phyloP scores from a whole-genome alignment of 1,284 basidiomycete species.

The Earliella scabrosa region DNA sequence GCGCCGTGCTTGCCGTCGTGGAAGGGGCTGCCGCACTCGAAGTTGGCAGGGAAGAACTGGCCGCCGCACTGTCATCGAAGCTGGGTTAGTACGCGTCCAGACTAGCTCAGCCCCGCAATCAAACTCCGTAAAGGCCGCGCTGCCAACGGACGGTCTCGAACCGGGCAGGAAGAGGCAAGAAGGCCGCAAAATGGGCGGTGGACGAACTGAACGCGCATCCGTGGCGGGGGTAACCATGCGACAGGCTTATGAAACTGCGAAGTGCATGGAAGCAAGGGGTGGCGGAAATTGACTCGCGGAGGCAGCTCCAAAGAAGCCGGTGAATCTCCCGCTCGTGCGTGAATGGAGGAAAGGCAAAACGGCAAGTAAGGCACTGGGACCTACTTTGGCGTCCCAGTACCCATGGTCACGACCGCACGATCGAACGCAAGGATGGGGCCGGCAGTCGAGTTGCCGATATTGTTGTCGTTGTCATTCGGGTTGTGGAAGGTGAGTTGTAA shows the following conservation, averaged over 20 bases:
- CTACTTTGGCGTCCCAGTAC: constrained; percentile 18
- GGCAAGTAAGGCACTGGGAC: neutral
- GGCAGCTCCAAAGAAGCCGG: too few species aligned
- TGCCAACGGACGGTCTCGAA: neutral
- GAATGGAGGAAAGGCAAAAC: neutral
- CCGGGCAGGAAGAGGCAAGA: neutral
- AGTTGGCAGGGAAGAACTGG: neutral
- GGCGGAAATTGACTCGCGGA: neutral
- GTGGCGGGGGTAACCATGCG: constrained; percentile 5
- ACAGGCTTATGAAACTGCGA: constrained; percentile 3
- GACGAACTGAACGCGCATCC: constrained; percentile 1
- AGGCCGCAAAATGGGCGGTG: neutral
- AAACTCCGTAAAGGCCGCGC: neutral
- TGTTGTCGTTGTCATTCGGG: constrained; percentile 11
- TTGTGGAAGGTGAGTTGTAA: constrained; percentile 35
- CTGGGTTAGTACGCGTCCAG: constrained; percentile 4
- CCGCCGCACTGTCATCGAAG: constrained; percentile 1
- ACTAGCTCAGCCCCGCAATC: neutral
- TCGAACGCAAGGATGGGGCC: constrained; percentile 30
- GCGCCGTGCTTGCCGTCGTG: constrained; percentile 19
- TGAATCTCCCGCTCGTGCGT: neutral
- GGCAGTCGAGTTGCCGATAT: constrained; percentile 5
- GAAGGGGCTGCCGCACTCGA: constrained; percentile 13
- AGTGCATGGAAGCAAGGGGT: neutral
- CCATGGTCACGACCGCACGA: constrained; percentile 26